A percentile compares a stretch with the other conserved stretches of the same genome.
phyloP scores from a whole-genome alignment of 1,284 basidiomycete species.

The Leccinum ponderosum region DNA sequence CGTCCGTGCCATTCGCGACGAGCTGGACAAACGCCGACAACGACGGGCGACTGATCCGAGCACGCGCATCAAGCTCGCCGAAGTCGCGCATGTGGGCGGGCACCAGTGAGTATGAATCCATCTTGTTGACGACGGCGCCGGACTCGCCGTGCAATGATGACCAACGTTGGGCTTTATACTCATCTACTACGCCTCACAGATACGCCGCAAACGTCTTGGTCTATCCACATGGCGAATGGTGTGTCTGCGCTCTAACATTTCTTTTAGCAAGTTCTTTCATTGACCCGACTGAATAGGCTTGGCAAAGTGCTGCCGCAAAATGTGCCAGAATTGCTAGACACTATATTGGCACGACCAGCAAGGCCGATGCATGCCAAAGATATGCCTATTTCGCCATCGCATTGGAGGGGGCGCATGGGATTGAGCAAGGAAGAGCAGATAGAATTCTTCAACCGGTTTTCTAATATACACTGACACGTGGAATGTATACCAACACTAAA shows the following conservation, averaged over 20 bases:
- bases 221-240: constrained; percentile 81
- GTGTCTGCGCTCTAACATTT: constrained; percentile 20
- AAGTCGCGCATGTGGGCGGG: constrained; percentile 81
- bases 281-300: constrained; percentile 43
- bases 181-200: constrained; percentile 38
- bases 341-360: constrained; percentile 40
- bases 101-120: constrained; percentile 62
- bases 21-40: constrained; percentile 38
- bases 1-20: constrained; percentile 41
- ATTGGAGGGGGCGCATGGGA: constrained; percentile 81
- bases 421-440: constrained; percentile 64
- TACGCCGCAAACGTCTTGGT: constrained; percentile 79
- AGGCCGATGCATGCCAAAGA: constrained; percentile 42
- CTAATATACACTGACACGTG: not conserved
- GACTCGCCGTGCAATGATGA: constrained; percentile 3
- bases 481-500: not conserved
- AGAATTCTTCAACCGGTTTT: constrained; percentile 32
- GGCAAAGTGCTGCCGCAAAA: constrained; percentile 58
- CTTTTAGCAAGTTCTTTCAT: not conserved
- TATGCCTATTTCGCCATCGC: constrained; percentile 40
- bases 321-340: constrained; percentile 53
- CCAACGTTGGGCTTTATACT: not conserved
- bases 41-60: constrained; percentile 24
- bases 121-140: not conserved
- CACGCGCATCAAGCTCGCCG: constrained; percentile 48